Base-by-base conservation (phyloP, 805 yeast species). In the Scheffersomyces stipitis region DNA sequence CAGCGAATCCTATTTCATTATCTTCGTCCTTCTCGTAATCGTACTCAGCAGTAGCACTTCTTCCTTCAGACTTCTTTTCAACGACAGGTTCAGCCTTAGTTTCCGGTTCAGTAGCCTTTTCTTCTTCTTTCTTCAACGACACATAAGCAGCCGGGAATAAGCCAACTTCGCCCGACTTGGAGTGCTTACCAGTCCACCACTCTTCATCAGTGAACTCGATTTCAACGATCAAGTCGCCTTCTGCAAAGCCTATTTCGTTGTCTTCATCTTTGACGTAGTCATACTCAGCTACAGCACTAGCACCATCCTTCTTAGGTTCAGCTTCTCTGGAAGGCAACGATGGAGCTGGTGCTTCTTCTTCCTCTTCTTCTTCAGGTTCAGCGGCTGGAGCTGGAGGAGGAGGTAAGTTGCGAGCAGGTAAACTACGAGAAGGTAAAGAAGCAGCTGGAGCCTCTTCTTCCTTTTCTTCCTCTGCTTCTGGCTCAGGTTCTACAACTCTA, bases 1-100 rank as follows among this genome's bases (percentile, higher is more conserved):
- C 96, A 16, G 69, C 75, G 60, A 93, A 93, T 2, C 80, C 75
- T 41, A 93, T 71, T 65, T 93, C 99, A 55, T 90, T 93, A 46
- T 84, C 96, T 64, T 93, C 99, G 18, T 83, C 83, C 22, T 95
- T 96, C 34, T 84, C 96, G 58, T 91, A 90, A 50, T 81, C 86
- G 58, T 74, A 86, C 40, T 78, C 80, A 2, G 91, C 90, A 33
- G 71, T 63, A 2, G 90, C 93, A 28, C 73, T 53, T 5, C 54
- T 51, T 18, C 46, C 49, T 2, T 45, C 20, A 7, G 50, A 38
- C 37, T 55, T 44, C 20, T 51, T 33, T 34, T 31, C 44, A n/a
- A 47, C 28, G 15, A 50, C 44, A 12, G 48, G 40, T 3, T 43
- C 44, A 20, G 49, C 46, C 18, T 35, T 41, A 7, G 45, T 32